Base-by-base conservation (phyloP, 768 basidiomycete species). In the Chiua virens region DNA sequence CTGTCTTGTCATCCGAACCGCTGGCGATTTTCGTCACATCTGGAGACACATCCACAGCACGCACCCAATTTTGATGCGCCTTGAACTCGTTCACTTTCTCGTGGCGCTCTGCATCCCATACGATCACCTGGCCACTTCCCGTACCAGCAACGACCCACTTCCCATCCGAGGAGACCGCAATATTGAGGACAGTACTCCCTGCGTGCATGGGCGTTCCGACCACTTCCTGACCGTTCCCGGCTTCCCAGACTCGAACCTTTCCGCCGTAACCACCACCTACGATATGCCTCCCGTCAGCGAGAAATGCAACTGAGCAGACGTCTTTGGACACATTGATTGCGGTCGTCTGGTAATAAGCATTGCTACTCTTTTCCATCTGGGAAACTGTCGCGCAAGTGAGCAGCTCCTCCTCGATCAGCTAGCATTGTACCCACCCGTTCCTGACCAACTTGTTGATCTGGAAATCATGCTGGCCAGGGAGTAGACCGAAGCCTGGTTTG, bases 231-330 rank as follows among this genome's bases (percentile, higher is more conserved):
- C 57, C 46, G 2, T 50, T 23, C 27, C 49, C 48, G 15, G 23
- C 17, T 36, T 36, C 37, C 52, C 57, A 49, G 15, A 34, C 32
- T 22, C 45, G 57, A 36, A 58, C 21, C 8, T 37, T 21, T 8
- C 42, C 42, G 8, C 49, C 48, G 8, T 43, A 38, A 3, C 38
- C 57, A 23, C 52, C 57, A n/a, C 52, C 46, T 8, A 58, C 22
- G 5, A 59, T 2, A 5, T 50, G 28, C 13, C 6, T 47, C 34
- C 48, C 57, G 11, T 40, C 57, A 1, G 25, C 41, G 14, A 58
- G 42, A 30, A 58, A 59, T 9, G 38, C 35, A 23, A 50, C 45
- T 5, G 52, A 43, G 20, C 30, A 49, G 8, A 32, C 8, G 11
- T 43, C 46, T 38, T 50, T 51, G 53, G 21, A 47, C 35, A 8